A percentile compares a stretch with the other conserved stretches of the same genome.
Evolutionary conservation across 2,329 filamentous ascomycete species (phyloP).

Genomic region (Xenoacremonium recifei): DNA sequence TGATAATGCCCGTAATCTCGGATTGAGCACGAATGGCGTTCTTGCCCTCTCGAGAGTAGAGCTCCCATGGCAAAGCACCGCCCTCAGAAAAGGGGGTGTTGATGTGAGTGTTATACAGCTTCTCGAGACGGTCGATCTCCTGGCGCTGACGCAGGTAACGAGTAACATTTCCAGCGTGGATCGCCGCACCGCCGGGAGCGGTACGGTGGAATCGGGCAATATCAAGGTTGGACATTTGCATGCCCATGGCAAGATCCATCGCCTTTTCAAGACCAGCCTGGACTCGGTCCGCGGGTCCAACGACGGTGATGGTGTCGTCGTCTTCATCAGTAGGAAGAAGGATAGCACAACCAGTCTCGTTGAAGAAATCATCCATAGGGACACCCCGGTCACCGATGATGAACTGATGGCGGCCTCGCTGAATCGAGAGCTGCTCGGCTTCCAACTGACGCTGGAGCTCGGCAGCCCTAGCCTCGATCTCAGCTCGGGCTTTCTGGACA

Average conservation of each 20-base stretch:
- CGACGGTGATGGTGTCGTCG: constrained; percentile 79
- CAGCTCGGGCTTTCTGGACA: constrained; percentile 74
- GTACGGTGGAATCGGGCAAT: constrained; percentile 76
- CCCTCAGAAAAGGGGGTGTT: constrained; percentile 71
- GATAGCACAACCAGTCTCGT: constrained; percentile 86
- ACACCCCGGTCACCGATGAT: constrained; percentile 84
- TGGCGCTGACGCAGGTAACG: constrained; percentile 81
- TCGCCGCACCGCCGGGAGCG: constrained; percentile 68
- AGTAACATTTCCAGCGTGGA: constrained; percentile 82
- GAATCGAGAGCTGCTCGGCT: constrained; percentile 76
- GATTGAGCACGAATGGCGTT: constrained; percentile 74
- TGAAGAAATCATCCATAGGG: constrained; percentile 80
- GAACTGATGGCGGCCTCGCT: constrained; percentile 88
- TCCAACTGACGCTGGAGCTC: constrained; percentile 75
- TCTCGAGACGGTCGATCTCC: constrained; percentile 81
- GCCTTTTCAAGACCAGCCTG: constrained; percentile 76
- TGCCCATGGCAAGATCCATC: constrained; percentile 83
- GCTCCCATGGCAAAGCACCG: constrained; percentile 76
- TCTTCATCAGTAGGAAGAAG: constrained; percentile 76
- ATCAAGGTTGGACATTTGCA: constrained; percentile 83
- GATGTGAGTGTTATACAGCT: constrained; percentile 79
- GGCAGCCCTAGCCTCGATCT: constrained; percentile 76
- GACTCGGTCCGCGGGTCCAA: constrained; percentile 75
- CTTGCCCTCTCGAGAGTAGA: constrained; percentile 84
- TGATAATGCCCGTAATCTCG: constrained; percentile 72